phyloP scores from a whole-genome alignment of 83 land plant genomes.

The Thuja plicata region DNA sequence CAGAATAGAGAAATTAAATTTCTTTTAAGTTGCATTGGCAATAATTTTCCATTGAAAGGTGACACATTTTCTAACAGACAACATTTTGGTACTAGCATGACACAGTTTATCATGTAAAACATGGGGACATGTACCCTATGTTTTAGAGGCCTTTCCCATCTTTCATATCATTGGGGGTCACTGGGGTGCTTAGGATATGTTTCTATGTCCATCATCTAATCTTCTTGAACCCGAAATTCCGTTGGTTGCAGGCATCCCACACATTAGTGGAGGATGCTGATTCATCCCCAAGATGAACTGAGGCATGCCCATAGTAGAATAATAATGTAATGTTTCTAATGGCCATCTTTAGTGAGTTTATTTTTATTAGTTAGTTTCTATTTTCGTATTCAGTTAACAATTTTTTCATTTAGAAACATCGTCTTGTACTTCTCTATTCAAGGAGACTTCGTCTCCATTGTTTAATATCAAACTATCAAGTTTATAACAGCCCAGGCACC shows the following conservation, averaged over 20 bases:
- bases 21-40: not conserved
- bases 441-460: no score
- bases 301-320: no score
- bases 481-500: no score
- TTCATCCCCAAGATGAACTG: not conserved
- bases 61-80: not conserved
- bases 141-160: not conserved
- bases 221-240: not conserved
- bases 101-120: not conserved
- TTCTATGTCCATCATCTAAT: not conserved
- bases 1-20: not conserved
- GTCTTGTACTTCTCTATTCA: no score
- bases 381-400: no score
- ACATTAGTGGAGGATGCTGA: not conserved
- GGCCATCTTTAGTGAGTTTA: no score
- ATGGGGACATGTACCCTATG: not conserved
- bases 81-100: not conserved
- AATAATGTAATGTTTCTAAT: no score
- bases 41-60: not conserved
- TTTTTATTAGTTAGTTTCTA: no score
- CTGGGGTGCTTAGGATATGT: not conserved
- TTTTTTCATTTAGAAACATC: no score
- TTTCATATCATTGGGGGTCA: not conserved
- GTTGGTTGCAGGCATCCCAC: not conserved
- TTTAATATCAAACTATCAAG: no score